A percentile compares a stretch with the other conserved stretches of the same genome.
Evolutionary conservation across 192 early-diverging fungal genomes (phyloP).

Genomic region (Coemansia sp.): DNA sequence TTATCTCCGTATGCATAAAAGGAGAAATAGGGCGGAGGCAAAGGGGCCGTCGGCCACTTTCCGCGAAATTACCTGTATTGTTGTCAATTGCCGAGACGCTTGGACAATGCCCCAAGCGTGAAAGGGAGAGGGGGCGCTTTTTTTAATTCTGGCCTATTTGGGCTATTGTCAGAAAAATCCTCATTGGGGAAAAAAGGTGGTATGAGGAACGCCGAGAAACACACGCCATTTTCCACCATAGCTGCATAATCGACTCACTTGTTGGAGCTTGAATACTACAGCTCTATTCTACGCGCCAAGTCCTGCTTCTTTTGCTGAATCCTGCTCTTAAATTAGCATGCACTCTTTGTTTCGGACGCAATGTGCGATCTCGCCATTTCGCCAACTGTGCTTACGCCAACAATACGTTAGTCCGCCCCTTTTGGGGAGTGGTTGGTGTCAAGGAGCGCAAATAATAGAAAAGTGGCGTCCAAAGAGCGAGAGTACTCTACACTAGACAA

Average conservation of each 20-base stretch:
- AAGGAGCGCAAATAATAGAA: conserved; percentile 1
- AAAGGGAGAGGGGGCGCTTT: neutral
- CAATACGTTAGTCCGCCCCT: neutral
- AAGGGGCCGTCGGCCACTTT: neutral
- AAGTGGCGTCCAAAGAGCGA: neutral
- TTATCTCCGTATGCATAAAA: neutral
- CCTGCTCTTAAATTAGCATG: neutral
- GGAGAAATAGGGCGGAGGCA: neutral
- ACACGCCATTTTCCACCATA: neutral
- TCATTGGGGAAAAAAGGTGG: neutral
- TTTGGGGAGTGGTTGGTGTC: neutral
- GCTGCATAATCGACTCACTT: neutral
- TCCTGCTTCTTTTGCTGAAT: neutral
- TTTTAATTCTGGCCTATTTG: neutral
- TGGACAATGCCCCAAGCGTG: neutral
- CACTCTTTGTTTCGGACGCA: neutral
- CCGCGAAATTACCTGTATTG: neutral
- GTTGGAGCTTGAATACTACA: conserved; percentile 1
- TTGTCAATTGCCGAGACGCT: conserved; percentile 3
- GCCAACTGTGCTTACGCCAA: neutral
- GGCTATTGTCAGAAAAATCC: neutral
- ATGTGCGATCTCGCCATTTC: neutral
- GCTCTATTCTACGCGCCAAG: neutral
- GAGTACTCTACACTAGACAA: neutral
- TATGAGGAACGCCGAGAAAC: neutral